phyloP scores from a whole-genome alignment of 2,329 filamentous ascomycete genomes.

The Diaporthe sp. region DNA sequence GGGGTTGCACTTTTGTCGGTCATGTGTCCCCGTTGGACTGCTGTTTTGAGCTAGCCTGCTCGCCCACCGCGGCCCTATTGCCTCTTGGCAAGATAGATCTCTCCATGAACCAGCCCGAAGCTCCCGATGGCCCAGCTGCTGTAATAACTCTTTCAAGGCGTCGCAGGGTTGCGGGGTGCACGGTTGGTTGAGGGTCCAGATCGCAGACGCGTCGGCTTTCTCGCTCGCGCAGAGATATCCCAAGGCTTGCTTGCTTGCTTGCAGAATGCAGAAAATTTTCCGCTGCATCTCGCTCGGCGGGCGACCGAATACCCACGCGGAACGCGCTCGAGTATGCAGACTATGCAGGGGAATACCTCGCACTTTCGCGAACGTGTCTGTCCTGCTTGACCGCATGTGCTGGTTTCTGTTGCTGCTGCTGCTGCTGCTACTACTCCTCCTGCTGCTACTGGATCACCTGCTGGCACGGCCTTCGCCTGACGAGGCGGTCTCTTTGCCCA shows the following conservation, averaged over 20 bases:
- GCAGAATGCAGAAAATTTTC: not conserved
- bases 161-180: not conserved
- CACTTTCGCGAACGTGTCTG: conserved; percentile 4
- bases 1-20: conserved; percentile 15
- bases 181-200: not conserved
- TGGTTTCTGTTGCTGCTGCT: not conserved
- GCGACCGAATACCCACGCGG: conserved; percentile 11
- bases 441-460: not conserved
- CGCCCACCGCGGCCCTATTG: conserved; percentile 5
- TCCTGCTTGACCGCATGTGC: conserved; percentile 14
- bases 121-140: conserved; percentile 8
- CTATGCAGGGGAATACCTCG: not conserved
- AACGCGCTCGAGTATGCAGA: not conserved
- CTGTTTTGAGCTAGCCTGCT: conserved; percentile 19
- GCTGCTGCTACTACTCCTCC: not conserved
- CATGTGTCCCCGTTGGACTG: conserved; percentile 31
- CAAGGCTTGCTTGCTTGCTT: not conserved
- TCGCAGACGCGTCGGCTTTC: conserved; percentile 15
- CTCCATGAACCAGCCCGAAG: conserved; percentile 23
- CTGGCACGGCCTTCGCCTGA: not conserved
- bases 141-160: not conserved
- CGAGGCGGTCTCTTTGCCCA: not conserved
- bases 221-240: conserved; percentile 14
- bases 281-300: conserved; percentile 4
- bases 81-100: conserved; percentile 28